Evolutionary conservation across 495 filamentous ascomycete genomes (phyloP).

Genomic region (Pseudevernia furfuracea): DNA sequence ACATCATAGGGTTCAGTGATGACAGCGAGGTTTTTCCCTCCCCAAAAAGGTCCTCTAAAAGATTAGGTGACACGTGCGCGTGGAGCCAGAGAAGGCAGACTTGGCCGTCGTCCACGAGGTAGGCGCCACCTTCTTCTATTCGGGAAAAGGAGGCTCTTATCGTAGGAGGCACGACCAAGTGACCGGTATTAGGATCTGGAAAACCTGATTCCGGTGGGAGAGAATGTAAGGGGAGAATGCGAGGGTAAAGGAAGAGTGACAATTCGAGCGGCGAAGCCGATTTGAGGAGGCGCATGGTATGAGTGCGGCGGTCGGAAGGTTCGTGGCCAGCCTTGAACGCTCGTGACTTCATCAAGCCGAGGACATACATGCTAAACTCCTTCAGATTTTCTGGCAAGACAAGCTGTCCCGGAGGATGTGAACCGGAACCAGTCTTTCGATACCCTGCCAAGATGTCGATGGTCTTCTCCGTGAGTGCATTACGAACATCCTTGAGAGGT

Average conservation of each 20-base stretch:
- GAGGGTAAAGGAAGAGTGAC: constrained; percentile 89
- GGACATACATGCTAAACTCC: constrained; percentile 94
- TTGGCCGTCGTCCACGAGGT: constrained; percentile 95
- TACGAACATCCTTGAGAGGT: constrained; percentile 80
- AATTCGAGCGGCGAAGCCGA: constrained; percentile 78
- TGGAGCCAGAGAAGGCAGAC: constrained; percentile 87
- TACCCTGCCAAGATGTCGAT: constrained; percentile 92
- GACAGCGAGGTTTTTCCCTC: constrained; percentile 63
- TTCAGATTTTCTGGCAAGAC: constrained; percentile 94
- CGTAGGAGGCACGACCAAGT: constrained; percentile 61
- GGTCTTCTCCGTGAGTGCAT: constrained; percentile 78
- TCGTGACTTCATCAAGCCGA: constrained; percentile 84
- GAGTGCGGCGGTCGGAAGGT: constrained; percentile 80
- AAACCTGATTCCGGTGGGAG: constrained; percentile 72
- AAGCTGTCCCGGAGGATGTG: constrained; percentile 85
- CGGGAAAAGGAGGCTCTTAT: constrained; percentile 81
- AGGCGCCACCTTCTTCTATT: constrained; percentile 92
- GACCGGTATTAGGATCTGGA: constrained; percentile 70
- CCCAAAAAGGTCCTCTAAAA: constrained; percentile 87
- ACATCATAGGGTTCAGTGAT: constrained; percentile 67
- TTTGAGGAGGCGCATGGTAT: constrained; percentile 85
- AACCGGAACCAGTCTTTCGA: constrained; percentile 78
- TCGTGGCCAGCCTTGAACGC: constrained; percentile 89
- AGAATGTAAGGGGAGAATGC: constrained; percentile 86
- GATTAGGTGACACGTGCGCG: constrained; percentile 61